Percentiles rank a stretch among this genome's conserved stretches.
These are phyloP conservation scores for Arachnomyces sp. DNA, from an alignment of 2,329 filamentous ascomycete genomes.

Conservation along the genomic window DNA sequence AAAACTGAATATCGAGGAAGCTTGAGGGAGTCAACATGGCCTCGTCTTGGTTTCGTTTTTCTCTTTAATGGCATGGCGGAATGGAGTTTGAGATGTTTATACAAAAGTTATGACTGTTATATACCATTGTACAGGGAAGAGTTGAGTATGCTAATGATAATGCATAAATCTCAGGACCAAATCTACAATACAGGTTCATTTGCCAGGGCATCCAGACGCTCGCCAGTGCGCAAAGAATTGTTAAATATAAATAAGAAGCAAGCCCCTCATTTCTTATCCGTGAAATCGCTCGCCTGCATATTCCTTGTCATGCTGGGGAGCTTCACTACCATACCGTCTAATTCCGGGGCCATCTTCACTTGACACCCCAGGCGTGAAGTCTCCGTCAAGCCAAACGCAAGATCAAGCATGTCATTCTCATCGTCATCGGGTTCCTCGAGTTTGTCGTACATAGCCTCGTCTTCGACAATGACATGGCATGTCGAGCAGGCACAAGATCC, in stretches of 20 bases:
- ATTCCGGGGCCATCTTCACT: slow-evolving; percentile 80
- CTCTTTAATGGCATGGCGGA: slow-evolving; percentile 16
- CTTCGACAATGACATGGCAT: slow-evolving; percentile 78
- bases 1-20: slow-evolving; percentile 37
- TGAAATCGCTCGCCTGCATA: slow-evolving; percentile 88
- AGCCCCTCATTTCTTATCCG: slow-evolving; percentile 28
- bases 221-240: not conserved
- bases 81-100: slow-evolving; percentile 6
- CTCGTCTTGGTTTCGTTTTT: slow-evolving; percentile 15
- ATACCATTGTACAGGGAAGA: slow-evolving; percentile 2
- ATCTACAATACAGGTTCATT: too few species aligned
- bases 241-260: not conserved
- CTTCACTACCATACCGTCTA: slow-evolving; percentile 78
- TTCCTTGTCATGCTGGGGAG: slow-evolving; percentile 93
- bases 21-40: slow-evolving; percentile 19
- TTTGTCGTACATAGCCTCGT: slow-evolving; percentile 65
- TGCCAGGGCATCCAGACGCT: too few species aligned
- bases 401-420: slow-evolving; percentile 83
- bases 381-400: slow-evolving; percentile 84
- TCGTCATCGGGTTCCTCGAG: slow-evolving; percentile 72
- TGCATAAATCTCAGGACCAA: slow-evolving; percentile 1
- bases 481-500: slow-evolving; percentile 90
- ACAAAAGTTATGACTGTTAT: not conserved
- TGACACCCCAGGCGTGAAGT: slow-evolving; percentile 80
- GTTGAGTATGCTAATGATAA: slow-evolving; percentile 3